These are phyloP conservation scores for Xylaria grammica DNA, from an alignment of 495 filamentous ascomycete species.

Conservation along the genomic window DNA sequence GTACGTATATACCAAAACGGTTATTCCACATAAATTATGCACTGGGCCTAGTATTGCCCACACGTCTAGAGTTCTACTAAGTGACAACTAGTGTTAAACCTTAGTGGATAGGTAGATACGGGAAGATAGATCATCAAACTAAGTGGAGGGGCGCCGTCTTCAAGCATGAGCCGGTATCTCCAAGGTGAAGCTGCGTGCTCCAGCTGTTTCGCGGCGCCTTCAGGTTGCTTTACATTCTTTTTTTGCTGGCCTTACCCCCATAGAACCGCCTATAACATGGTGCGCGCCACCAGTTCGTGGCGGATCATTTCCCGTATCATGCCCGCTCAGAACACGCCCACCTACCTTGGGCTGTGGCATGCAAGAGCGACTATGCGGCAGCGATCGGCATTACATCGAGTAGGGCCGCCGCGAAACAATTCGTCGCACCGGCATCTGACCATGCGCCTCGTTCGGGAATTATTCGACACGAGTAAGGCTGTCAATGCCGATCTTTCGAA, in stretches of 20 bases:
- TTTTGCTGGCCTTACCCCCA: too few species aligned
- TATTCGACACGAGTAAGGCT: conserved; percentile 7
- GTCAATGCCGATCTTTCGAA: conserved; percentile 8
- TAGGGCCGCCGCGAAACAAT: background rate
- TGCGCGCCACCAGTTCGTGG: conserved; percentile 8
- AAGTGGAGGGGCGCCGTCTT: background rate
- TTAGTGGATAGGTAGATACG: too few species aligned
- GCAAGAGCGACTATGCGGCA: background rate
- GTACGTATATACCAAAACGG: too few species aligned
- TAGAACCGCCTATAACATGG: background rate
- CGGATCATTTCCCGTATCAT: background rate
- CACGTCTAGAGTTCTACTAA: too few species aligned
- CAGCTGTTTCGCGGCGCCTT: too few species aligned
- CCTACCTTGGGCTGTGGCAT: too few species aligned
- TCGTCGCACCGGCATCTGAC: conserved; percentile 11
- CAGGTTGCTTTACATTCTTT: too few species aligned
- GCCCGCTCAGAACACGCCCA: background rate
- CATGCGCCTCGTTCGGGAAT: conserved; percentile 5
- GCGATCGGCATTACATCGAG: conserved; percentile 8
- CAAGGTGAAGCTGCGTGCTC: too few species aligned
- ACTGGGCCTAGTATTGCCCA: too few species aligned
- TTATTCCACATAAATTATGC: too few species aligned
- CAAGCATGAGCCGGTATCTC: too few species aligned
- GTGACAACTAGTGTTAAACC: too few species aligned
- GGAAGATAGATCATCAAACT: background rate